A percentile compares a stretch with the other conserved stretches of the same genome.
These are phyloP conservation scores for Pichia cabralensis DNA, from an alignment of 805 yeast species.

Conservation along the genomic window DNA sequence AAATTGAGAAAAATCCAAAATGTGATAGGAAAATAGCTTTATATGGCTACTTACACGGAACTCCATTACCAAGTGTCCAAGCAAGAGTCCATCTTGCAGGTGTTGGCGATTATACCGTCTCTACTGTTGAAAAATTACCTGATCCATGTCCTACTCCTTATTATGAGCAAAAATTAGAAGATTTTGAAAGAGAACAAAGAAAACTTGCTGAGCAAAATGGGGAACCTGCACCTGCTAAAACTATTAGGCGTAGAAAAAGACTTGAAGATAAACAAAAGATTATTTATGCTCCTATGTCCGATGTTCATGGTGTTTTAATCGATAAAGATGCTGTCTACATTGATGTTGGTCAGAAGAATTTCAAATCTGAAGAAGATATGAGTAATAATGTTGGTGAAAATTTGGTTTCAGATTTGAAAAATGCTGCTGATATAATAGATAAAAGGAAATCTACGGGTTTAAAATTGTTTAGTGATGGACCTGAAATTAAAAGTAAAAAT, in stretches of 20 bases:
- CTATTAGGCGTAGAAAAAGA: constrained; percentile 63
- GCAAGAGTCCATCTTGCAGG: constrained; percentile 92
- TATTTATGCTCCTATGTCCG: constrained; percentile 98
- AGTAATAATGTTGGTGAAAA: constrained; percentile 73
- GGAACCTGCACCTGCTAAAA: constrained; percentile 36
- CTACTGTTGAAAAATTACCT: constrained; percentile 77
- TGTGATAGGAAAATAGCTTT: constrained; percentile 83
- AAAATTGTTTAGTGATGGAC: constrained; percentile 57
- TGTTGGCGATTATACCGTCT: constrained; percentile 77
- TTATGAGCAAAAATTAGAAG: constrained; percentile 78
- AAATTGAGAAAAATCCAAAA: constrained; percentile 68
- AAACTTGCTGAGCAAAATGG: constrained; percentile 57
- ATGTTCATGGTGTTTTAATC: constrained; percentile 95
- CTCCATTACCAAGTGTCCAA: constrained; percentile 59
- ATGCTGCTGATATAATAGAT: constrained; percentile 48
- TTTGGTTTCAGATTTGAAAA: constrained; percentile 73
- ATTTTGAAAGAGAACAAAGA: constrained; percentile 62
- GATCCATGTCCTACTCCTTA: constrained; percentile 99
- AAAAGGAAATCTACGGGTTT: constrained; percentile 45
- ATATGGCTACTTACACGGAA: constrained; percentile 93
- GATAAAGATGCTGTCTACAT: constrained; percentile 97
- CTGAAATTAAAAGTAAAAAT: constrained; percentile 25
- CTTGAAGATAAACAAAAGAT: constrained; percentile 89
- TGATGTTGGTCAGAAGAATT: constrained; percentile 46
- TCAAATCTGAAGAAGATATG: constrained; percentile 22